Conservation (phyloP, 2,329 filamentous ascomycete genomes). For the Talaromyces sp. region DNA sequence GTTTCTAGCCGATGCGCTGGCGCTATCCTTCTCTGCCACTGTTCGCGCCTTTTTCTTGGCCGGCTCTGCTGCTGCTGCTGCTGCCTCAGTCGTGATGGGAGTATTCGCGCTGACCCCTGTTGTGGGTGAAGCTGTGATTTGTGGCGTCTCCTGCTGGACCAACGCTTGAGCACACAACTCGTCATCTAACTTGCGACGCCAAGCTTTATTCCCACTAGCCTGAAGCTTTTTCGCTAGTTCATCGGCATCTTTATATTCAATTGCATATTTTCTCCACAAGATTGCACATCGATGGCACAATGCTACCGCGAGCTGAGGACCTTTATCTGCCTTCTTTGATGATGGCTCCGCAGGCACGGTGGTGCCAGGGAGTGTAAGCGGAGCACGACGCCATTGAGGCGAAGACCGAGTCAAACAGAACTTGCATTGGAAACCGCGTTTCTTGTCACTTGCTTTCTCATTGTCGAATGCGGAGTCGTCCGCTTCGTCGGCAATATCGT, state of each 20-base stretch:
- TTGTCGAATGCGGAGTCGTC: conserved; percentile 96
- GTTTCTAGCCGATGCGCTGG: conserved; percentile 42
- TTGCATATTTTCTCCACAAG: conserved; percentile 90
- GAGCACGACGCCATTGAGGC: conserved; percentile 86
- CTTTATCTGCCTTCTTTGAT: conserved; percentile 72
- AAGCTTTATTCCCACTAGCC: conserved; percentile 71
- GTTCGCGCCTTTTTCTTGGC: conserved; percentile 58
- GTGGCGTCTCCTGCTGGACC: conserved; percentile 42
- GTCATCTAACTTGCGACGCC: conserved; percentile 86
- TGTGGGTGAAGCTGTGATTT: conserved; percentile 41
- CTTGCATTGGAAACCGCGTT: conserved; percentile 85
- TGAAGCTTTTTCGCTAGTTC: conserved; percentile 84
- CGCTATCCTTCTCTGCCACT: conserved; percentile 46
- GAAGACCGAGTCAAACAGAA: conserved; percentile 79
- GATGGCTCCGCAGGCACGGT: conserved; percentile 59
- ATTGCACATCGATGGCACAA: conserved; percentile 87
- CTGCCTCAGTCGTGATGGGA: conserved; percentile 25
- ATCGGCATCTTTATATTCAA: conserved; percentile 91
- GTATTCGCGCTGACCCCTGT: conserved; percentile 38
- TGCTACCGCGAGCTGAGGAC: conserved; percentile 67
- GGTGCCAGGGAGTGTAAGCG: conserved; percentile 66
- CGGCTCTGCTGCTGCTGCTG: conserved; percentile 46
- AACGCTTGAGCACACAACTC: conserved; percentile 58
- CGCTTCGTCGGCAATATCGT: conserved; percentile 85
- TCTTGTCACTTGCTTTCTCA: conserved; percentile 72